Conservation (phyloP, 2,329 filamentous ascomycete genomes). For the Clonostachys rosea region DNA sequence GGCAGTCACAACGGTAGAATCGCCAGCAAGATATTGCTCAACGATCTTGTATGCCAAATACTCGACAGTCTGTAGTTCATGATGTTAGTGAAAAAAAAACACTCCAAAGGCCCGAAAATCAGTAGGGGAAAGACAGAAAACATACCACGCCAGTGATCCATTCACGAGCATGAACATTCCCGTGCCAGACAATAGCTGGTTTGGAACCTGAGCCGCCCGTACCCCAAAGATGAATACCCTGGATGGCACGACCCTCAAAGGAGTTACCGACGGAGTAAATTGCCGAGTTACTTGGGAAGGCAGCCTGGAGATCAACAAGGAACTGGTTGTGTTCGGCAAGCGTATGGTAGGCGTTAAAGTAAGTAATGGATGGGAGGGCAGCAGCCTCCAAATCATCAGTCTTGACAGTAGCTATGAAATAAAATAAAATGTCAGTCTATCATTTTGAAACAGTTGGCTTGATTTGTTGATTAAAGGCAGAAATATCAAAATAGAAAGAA, state of each 20-base stretch:
- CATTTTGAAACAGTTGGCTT: no score
- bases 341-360: conserved; percentile 44
- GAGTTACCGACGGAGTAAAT: conserved; percentile 38
- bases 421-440: no score
- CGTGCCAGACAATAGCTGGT: conserved; percentile 43
- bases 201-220: conserved; percentile 30
- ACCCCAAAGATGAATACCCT: conserved; percentile 50
- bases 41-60: conserved; percentile 41
- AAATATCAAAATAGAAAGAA: no score
- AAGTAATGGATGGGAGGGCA: conserved; percentile 17
- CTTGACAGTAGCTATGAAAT: neutral
- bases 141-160: conserved; percentile 43
- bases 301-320: conserved; percentile 31
- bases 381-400: neutral
- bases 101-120: no score
- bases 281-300: conserved; percentile 38
- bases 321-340: conserved; percentile 45
- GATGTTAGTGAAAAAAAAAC: neutral
- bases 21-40: conserved; percentile 28
- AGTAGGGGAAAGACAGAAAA: accelerated
- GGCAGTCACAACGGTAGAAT: conserved; percentile 28
- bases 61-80: conserved; percentile 27
- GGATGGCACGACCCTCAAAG: conserved; percentile 45
- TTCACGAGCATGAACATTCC: conserved; percentile 49
- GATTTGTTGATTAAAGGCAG: no score